phyloP scores from a whole-genome alignment of 2,329 filamentous ascomycete genomes.

The Penicillium brasilianum region DNA sequence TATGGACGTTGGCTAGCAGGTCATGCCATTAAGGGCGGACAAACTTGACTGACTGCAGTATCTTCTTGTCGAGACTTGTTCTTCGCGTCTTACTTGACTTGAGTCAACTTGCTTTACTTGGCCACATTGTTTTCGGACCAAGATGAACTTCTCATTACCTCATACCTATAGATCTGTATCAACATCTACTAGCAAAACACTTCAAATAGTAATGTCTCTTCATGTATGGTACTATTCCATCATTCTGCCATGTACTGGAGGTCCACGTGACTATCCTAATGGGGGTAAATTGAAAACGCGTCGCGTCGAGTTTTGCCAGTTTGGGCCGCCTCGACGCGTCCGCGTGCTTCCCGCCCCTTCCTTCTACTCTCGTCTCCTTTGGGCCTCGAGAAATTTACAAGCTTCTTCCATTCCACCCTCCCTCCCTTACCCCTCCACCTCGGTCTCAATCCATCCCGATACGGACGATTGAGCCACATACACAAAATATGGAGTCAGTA shows the following conservation, averaged over 20 bases:
- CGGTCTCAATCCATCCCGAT: constrained; percentile 6
- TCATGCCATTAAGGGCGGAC: not conserved
- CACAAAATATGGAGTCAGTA: constrained; percentile 41
- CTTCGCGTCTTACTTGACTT: not conserved
- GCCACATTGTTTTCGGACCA: too few relatives aligned
- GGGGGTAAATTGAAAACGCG: constrained; percentile 41
- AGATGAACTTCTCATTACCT: too few relatives aligned
- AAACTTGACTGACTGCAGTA: not conserved
- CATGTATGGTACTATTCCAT: not conserved
- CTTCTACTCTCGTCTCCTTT: constrained; percentile 25
- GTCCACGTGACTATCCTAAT: not conserved
- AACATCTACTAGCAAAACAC: too few relatives aligned
- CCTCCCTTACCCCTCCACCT: not conserved
- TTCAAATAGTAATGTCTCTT: too few relatives aligned
- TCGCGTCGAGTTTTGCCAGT: constrained; percentile 14
- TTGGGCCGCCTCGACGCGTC: constrained; percentile 14
- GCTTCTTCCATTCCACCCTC: constrained; percentile 1
- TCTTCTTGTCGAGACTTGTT: not conserved
- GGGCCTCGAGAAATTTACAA: constrained; percentile 13
- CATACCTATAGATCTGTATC: too few relatives aligned
- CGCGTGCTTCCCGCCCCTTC: constrained; percentile 19
- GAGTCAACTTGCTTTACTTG: too few relatives aligned
- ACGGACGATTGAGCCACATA: constrained; percentile 16
- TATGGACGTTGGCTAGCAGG: not conserved
- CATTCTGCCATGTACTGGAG: not conserved